Percentiles rank a stretch among this genome's conserved stretches.
phyloP scores from a whole-genome alignment of 495 filamentous ascomycete species.

The Tetracladium marchalianum region DNA sequence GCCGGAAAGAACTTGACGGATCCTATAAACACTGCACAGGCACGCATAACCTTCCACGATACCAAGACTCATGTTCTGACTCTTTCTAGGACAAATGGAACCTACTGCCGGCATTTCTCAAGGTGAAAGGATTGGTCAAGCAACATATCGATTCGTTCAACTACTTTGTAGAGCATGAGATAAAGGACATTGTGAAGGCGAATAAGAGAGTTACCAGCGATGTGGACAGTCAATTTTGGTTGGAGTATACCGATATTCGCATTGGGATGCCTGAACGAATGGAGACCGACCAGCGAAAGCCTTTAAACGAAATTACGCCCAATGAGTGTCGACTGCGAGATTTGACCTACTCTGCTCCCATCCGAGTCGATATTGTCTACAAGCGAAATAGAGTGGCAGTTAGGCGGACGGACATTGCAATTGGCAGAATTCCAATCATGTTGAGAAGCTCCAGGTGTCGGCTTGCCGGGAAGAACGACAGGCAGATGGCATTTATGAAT shows the following conservation, averaged over 20 bases:
- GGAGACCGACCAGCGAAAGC: constrained; percentile 54
- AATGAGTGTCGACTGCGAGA: constrained; percentile 94
- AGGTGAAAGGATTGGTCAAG: constrained; percentile 92
- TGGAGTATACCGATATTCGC: constrained; percentile 81
- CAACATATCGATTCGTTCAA: constrained; percentile 99
- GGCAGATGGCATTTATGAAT: constrained; percentile 75
- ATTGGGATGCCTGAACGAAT: constrained; percentile 68
- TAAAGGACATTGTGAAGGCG: constrained; percentile 90
- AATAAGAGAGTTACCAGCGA: constrained; percentile 81
- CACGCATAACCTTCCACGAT: constrained; percentile 3
- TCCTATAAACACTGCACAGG: constrained; percentile 77
- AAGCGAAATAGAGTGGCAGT: constrained; percentile 64
- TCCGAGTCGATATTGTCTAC: constrained; percentile 83
- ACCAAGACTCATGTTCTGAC: background rate
- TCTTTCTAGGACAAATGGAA: constrained; percentile 77
- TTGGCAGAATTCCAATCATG: constrained; percentile 94
- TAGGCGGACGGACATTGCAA: constrained; percentile 56
- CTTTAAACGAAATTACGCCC: constrained; percentile 60
- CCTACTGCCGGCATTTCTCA: constrained; percentile 87
- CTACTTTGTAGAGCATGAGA: constrained; percentile 86
- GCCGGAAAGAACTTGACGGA: constrained; percentile 89
- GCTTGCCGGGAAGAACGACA: constrained; percentile 66
- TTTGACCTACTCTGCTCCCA: constrained; percentile 88
- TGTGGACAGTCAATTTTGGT: constrained; percentile 75
- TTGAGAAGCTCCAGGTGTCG: constrained; percentile 89